phyloP scores from a whole-genome alignment of 2,329 filamentous ascomycete species.

The Venturia carpophila region DNA sequence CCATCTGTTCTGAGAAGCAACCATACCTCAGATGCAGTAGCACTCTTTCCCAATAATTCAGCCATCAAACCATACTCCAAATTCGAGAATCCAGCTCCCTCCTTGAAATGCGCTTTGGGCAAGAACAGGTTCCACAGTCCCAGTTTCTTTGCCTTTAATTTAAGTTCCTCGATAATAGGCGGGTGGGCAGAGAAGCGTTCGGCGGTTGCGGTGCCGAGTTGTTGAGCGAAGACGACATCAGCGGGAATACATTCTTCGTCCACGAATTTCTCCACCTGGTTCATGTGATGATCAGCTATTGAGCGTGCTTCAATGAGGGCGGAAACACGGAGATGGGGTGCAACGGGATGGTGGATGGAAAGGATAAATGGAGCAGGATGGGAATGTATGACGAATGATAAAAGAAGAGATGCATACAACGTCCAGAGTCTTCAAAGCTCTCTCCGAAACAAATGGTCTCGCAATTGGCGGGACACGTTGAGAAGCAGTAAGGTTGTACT shows the following conservation, averaged over 20 bases:
- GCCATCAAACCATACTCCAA: conserved; percentile 98
- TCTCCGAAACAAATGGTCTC: conserved; percentile 17
- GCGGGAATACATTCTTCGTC: conserved; percentile 78
- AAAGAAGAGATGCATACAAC: conserved; percentile 15
- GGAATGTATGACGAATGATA: neutral
- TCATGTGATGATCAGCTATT: neutral
- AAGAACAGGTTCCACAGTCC: conserved; percentile 99
- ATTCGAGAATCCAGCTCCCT: conserved; percentile 90
- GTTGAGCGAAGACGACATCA: conserved; percentile 64
- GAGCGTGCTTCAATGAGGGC: neutral
- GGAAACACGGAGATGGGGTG: neutral
- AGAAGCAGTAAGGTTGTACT: conserved; percentile 19
- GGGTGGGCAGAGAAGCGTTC: conserved; percentile 76
- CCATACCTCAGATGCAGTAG: conserved; percentile 63
- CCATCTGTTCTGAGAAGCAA: conserved; percentile 16
- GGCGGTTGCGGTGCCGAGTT: conserved; percentile 41
- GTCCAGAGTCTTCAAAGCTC: conserved; percentile 20
- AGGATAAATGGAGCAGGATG: neutral
- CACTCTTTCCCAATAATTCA: conserved; percentile 83
- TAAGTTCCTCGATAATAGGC: conserved; percentile 77
- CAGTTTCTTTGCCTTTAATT: conserved; percentile 70
- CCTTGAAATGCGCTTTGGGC: conserved; percentile 87
- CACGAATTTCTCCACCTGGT: conserved; percentile 82
- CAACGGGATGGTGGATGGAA: neutral
- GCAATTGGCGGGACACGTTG: conserved; percentile 19